Conservation (phyloP, 202 grass and related monocot genomes). For the Dendrocalamus latiflorus region DNA sequence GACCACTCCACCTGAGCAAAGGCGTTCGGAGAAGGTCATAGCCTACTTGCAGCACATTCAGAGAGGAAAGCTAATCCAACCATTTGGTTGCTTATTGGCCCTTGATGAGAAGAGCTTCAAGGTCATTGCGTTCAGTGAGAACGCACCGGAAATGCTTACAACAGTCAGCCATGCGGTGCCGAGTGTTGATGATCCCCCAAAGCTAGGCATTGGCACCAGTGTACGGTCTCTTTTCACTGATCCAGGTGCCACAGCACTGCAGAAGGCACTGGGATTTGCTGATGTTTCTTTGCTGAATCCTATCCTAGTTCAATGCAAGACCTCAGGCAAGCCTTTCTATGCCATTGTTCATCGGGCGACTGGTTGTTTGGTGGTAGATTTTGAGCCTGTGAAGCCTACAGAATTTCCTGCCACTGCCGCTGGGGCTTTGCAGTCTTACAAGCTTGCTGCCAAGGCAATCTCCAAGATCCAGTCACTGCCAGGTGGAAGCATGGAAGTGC, state of each 20-base stretch:
- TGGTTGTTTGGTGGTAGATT: constrained; percentile 71
- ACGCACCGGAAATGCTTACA: constrained; percentile 85
- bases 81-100: constrained; percentile 79
- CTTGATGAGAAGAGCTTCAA: constrained; percentile 85
- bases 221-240: constrained; percentile 70
- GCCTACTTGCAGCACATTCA: constrained; percentile 93
- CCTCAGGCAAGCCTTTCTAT: constrained; percentile 90
- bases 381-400: constrained; percentile 81
- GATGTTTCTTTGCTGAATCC: constrained; percentile 92
- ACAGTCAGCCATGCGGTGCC: constrained; percentile 68
- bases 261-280: constrained; percentile 64
- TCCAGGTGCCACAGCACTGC: constrained; percentile 61
- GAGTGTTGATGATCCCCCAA: constrained; percentile 51
- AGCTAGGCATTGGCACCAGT: constrained; percentile 65
- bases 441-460: constrained; percentile 96
- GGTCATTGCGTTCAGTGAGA: constrained; percentile 68
- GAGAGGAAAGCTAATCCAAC: constrained; percentile 67
- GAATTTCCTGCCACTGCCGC: constrained; percentile 83
- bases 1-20: neutral
- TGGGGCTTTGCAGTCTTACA: constrained; percentile 97
- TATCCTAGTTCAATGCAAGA: constrained; percentile 80
- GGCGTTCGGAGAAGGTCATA: constrained; percentile 58
- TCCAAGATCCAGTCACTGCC: constrained; percentile 80
- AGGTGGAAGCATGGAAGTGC: constrained; percentile 60
- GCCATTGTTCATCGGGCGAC: constrained; percentile 89